These are phyloP conservation scores for Nothophaeocryptopus gaeumannii DNA, from an alignment of 2,329 filamentous ascomycete genomes.

Conservation along the genomic window DNA sequence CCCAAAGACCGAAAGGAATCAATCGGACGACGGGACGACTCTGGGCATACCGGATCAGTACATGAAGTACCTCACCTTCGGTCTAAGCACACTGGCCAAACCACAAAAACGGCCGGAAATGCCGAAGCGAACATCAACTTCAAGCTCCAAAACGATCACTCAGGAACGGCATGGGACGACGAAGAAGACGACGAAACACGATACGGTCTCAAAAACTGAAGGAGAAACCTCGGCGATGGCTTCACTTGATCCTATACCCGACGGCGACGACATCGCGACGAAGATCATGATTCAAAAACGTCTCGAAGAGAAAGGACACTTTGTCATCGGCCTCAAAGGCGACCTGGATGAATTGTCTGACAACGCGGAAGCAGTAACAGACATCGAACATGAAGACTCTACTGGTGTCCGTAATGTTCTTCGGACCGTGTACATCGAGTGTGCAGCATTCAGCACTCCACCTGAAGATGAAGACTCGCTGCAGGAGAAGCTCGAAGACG, in stretches of 20 bases:
- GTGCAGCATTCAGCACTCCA: conserved; percentile 1
- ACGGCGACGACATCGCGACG: conserved; percentile 52
- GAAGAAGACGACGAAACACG: conserved; percentile 8
- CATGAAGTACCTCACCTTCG: conserved; percentile 52
- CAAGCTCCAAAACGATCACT: conserved; percentile 26
- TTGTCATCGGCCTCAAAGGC: conserved; percentile 67
- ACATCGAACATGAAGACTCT: conserved; percentile 29
- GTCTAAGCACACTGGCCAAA: conserved; percentile 37
- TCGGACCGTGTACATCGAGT: conserved; percentile 65
- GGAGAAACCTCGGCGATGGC: conserved; percentile 21
- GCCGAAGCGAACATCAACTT: conserved; percentile 24
- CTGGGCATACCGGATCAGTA: conserved; percentile 47
- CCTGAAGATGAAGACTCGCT: conserved; percentile 12
- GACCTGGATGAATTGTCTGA: conserved; percentile 57
- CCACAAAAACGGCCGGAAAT: conserved; percentile 23
- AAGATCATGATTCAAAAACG: conserved; percentile 56
- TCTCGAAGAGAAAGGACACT: conserved; percentile 53
- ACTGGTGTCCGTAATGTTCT: conserved; percentile 54
- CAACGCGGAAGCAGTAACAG: conserved; percentile 36
- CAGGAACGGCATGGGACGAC: conserved; percentile 9
- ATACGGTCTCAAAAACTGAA: conserved; percentile 12
- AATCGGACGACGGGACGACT: conserved; percentile 33
- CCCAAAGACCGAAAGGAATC: conserved; percentile 19
- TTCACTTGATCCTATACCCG: conserved; percentile 36
- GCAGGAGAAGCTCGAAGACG: conserved; percentile 21